Percentiles rank a stretch among this genome's conserved stretches.
Conservation (phyloP, 352 stramenopile species). For the Globisporangium takayamanum region DNA sequence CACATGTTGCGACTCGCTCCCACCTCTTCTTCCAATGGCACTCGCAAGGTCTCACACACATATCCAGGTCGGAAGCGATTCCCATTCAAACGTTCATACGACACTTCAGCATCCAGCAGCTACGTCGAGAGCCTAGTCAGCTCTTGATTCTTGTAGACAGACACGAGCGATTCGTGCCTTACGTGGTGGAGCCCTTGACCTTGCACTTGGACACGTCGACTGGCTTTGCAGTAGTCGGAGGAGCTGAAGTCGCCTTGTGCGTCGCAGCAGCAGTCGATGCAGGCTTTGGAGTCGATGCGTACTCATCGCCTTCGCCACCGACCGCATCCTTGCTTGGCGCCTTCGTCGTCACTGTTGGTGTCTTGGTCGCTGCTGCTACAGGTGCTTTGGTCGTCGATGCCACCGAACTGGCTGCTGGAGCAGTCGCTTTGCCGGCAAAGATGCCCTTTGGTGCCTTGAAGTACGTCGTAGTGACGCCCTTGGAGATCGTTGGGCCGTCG, state of each 20-base stretch:
- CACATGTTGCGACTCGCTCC: no score
- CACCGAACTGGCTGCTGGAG: not conserved
- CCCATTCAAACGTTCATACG: no score
- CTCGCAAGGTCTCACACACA: no score
- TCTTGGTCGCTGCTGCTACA: not conserved
- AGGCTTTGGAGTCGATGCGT: not conserved
- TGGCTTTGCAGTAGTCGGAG: not conserved
- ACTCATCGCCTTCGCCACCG: not conserved
- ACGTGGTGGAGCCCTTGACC: constrained; percentile 3
- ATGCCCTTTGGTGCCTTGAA: constrained; percentile 6
- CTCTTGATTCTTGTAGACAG: not conserved
- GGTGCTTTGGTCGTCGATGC: not conserved
- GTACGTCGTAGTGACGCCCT: constrained; percentile 11
- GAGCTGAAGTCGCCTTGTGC: constrained; percentile 2
- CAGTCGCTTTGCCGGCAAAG: constrained; percentile 7
- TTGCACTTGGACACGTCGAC: constrained; percentile 10
- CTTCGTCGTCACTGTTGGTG: constrained; percentile 2
- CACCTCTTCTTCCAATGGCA: no score
- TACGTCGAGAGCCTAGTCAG: not conserved
- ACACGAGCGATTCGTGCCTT: not conserved
- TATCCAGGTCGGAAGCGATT: no score
- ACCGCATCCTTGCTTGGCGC: constrained; percentile 1
- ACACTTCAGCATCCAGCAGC: no score
- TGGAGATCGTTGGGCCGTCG: constrained; percentile 12
- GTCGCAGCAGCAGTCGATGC: not conserved